These are phyloP conservation scores for Alternaria gaisen DNA, from an alignment of 2,329 filamentous ascomycete species.

Conservation along the genomic window DNA sequence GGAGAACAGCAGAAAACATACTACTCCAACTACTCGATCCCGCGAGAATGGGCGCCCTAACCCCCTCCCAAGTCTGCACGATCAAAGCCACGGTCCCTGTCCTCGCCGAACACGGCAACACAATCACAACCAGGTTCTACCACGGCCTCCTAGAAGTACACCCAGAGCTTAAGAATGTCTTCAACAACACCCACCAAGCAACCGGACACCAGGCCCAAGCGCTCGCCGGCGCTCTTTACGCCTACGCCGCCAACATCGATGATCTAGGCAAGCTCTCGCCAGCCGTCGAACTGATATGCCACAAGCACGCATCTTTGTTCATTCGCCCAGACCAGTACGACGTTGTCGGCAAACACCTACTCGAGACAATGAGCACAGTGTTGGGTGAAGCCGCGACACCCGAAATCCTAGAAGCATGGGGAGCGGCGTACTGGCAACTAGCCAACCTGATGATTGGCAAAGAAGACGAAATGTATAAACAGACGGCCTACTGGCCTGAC, in stretches of 20 bases:
- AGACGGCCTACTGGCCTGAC: constrained; percentile 69
- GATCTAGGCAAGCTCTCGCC: constrained; percentile 68
- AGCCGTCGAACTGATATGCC: constrained; percentile 73
- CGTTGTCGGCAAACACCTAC: constrained; percentile 73
- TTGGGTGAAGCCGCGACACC: constrained; percentile 72
- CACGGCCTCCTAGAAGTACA: constrained; percentile 70
- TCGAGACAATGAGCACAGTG: constrained; percentile 72
- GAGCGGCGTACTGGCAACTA: constrained; percentile 75
- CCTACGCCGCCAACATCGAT: constrained; percentile 76
- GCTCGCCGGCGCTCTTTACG: constrained; percentile 73
- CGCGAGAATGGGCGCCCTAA: constrained; percentile 56
- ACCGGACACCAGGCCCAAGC: constrained; percentile 75
- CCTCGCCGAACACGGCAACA: constrained; percentile 71
- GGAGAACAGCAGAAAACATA: background rate
- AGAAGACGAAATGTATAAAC: constrained; percentile 70
- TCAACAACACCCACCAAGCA: constrained; percentile 75
- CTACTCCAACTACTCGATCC: constrained; percentile 4
- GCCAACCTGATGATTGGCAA: constrained; percentile 75
- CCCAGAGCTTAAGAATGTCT: constrained; percentile 73
- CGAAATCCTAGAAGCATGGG: constrained; percentile 73
- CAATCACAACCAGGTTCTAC: constrained; percentile 78
- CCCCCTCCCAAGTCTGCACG: constrained; percentile 68
- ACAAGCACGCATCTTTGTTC: constrained; percentile 77
- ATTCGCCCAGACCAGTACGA: constrained; percentile 74
- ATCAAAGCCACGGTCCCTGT: constrained; percentile 77